phyloP scores from a whole-genome alignment of 176 grass and related monocot genomes.

The Avena atlantica region DNA sequence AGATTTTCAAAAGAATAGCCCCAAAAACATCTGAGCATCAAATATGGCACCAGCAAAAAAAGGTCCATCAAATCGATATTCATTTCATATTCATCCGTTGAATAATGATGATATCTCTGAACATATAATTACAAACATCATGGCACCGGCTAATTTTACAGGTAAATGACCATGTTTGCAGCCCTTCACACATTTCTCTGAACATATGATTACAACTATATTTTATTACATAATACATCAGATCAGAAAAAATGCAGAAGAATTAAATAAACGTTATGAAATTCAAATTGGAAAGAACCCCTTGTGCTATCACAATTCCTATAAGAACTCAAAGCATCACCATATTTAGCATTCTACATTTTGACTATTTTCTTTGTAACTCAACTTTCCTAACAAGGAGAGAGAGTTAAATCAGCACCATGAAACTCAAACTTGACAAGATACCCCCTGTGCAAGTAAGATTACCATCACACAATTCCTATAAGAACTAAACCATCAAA shows the following conservation, averaged over 20 bases:
- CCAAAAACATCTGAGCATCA: conserved; percentile 83
- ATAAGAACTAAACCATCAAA: background rate
- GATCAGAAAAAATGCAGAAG: conserved; percentile 6
- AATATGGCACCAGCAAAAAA: conserved; percentile 22
- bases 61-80: conserved; percentile 27
- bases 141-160: background rate
- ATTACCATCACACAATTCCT: background rate
- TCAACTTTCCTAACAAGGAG: background rate
- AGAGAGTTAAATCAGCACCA: conserved; percentile 17
- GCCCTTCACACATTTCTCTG: conserved; percentile 4
- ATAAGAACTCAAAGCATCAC: conserved; percentile 1
- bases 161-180: background rate
- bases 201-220: conserved; percentile 14
- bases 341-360: background rate
- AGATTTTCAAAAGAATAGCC: conserved; percentile 98
- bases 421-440: conserved; percentile 35
- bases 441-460: background rate
- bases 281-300: conserved; percentile 23
- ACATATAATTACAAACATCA: conserved; percentile 36
- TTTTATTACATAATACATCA: background rate
- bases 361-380: background rate
- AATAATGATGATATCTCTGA: background rate
- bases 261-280: conserved; percentile 25
- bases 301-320: conserved; percentile 5
- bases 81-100: conserved; percentile 9